These are phyloP conservation scores for Acacia acuminata DNA, from an alignment of 306 rosid genomes.

Conservation along the genomic window DNA sequence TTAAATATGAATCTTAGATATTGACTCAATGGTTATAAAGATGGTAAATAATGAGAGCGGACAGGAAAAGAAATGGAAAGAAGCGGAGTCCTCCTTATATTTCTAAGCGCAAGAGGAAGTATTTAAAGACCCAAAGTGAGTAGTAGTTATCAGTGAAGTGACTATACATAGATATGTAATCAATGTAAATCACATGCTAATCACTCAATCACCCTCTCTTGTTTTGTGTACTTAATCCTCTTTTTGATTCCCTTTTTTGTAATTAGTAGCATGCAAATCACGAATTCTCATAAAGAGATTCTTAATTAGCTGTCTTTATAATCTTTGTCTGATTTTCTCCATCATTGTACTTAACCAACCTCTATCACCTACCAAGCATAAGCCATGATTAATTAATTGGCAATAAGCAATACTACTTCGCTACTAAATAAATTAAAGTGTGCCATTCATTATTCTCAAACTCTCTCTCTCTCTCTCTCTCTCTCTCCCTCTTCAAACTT, in stretches of 20 bases:
- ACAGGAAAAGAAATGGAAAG: no score
- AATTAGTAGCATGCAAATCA: conserved; percentile 22
- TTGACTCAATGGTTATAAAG: no score
- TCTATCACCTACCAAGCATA: neutral
- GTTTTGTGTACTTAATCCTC: conserved; percentile 20
- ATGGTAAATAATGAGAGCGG: rapidly evolving
- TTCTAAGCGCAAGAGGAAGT: no score
- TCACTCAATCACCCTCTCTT: conserved; percentile 37
- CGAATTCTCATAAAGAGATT: conserved; percentile 57
- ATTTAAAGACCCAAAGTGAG: no score
- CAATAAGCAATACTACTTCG: neutral
- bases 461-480: no score
- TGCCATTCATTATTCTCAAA: no score
- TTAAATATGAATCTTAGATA: no score
- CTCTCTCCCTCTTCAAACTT: no score
- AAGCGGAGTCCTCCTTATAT: no score
- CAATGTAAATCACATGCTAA: conserved; percentile 61
- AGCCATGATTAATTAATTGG: neutral
- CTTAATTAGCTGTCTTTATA: conserved; percentile 58
- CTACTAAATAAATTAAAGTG: no score
- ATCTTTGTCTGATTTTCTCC: conserved; percentile 42
- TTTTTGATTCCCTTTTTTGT: conserved; percentile 36
- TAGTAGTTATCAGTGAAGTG: neutral
- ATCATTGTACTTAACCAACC: conserved; percentile 32
- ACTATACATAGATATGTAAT: conserved; percentile 10